Conservation (phyloP, 371 early-diverging fungal species). For the Mortierella sp. region DNA sequence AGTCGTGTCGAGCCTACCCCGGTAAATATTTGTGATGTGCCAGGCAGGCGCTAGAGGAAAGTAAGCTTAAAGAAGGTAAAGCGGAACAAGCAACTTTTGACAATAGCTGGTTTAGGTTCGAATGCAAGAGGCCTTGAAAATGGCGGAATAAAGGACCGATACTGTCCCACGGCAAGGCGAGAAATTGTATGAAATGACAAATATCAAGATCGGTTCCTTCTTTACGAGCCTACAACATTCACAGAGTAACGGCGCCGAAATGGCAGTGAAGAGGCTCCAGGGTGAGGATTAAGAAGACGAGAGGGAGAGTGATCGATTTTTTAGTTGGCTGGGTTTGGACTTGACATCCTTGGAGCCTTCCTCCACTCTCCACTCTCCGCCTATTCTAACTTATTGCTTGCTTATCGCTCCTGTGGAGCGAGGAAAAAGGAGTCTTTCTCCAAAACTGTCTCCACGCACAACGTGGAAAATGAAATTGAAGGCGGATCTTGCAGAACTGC, state of each 20-base stretch:
- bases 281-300: not conserved
- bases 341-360: not conserved
- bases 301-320: not conserved
- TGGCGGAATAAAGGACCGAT: not conserved
- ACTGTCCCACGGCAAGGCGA: no score
- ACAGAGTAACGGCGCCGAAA: not conserved
- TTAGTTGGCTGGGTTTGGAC: conserved; percentile 1
- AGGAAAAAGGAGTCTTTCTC: not conserved
- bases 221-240: no score
- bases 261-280: not conserved
- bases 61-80: conserved; percentile 6
- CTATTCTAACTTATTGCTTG: not conserved
- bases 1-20: not conserved
- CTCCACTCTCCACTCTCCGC: not conserved
- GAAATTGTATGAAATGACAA: not conserved
- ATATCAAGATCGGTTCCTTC: no score
- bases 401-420: conserved; percentile 1
- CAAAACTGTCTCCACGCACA: not conserved
- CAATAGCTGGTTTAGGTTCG: not conserved
- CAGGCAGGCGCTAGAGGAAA: not conserved
- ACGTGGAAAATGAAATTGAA: not conserved
- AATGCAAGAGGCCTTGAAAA: no score
- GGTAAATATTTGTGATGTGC: not conserved
- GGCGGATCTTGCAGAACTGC: not conserved
- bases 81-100: not conserved